phyloP scores from a whole-genome alignment of 495 filamentous ascomycete species.

The Mycothermus thermophilus region DNA sequence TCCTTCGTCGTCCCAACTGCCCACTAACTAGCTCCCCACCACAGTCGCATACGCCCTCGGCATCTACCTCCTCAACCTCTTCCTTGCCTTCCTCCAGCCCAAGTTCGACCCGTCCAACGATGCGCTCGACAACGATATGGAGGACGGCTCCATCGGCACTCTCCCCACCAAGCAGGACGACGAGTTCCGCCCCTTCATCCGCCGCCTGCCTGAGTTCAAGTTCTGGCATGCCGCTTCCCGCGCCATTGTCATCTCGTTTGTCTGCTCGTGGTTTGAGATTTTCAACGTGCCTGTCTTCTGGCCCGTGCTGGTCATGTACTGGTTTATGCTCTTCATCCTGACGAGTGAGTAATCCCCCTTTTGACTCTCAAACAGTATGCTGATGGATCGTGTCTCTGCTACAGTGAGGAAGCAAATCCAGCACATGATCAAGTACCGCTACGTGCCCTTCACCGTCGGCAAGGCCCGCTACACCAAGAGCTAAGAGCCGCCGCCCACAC shows the following conservation, averaged over 20 bases:
- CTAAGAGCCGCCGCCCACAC: too few species aligned
- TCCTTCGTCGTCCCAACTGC: too few species aligned
- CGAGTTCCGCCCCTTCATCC: constrained; percentile 94
- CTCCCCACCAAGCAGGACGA: constrained; percentile 91
- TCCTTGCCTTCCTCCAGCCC: constrained; percentile 94
- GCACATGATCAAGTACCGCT: constrained; percentile 99
- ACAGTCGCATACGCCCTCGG: constrained; percentile 92
- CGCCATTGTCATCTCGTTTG: constrained; percentile 69
- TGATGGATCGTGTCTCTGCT: constrained; percentile 15
- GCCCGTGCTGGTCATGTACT: constrained; percentile 96
- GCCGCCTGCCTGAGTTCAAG: constrained; percentile 95
- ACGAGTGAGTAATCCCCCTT: constrained; percentile 54
- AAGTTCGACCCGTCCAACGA: constrained; percentile 98
- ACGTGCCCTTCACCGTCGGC: constrained; percentile 88
- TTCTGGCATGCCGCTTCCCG: constrained; percentile 95
- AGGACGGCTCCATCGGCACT: constrained; percentile 65
- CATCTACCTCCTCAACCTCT: constrained; percentile 98
- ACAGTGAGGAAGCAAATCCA: constrained; percentile 95
- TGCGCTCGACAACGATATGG: constrained; percentile 79
- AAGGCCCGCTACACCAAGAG: constrained; percentile 66
- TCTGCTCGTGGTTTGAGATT: constrained; percentile 81
- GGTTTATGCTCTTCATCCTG: constrained; percentile 86
- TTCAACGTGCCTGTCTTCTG: constrained; percentile 98
- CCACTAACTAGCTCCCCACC: not conserved
- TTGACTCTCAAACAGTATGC: not conserved